These are phyloP conservation scores for Avena sativa DNA, from an alignment of 176 grass and related monocot genomes.

Conservation along the genomic window DNA sequence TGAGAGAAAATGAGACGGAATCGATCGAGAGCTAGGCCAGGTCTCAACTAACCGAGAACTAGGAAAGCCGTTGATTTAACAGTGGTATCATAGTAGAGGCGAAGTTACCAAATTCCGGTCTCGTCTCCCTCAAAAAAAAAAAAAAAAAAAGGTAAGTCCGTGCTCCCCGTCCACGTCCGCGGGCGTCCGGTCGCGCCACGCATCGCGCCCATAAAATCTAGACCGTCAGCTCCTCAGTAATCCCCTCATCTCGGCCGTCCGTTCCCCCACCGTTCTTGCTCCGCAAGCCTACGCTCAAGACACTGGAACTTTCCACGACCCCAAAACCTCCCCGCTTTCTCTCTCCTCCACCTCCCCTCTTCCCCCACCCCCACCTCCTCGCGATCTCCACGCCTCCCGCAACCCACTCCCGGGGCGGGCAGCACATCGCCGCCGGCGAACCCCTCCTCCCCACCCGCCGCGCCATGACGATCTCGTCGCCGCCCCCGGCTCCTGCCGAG, in stretches of 20 bases:
- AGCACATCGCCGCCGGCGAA: constrained; percentile 56
- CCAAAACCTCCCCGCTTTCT: constrained; percentile 47
- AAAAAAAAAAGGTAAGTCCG: not conserved
- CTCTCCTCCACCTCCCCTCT: constrained; percentile 42
- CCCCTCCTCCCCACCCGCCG: not conserved
- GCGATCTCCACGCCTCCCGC: constrained; percentile 53
- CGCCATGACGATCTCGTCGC: constrained; percentile 70
- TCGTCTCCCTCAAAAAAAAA: too few relatives aligned
- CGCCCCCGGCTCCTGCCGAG: constrained; percentile 55
- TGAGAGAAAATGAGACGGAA: too few relatives aligned
- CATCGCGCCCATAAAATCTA: not conserved
- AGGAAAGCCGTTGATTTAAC: too few relatives aligned
- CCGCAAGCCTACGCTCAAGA: constrained; percentile 41
- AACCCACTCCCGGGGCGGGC: constrained; percentile 49
- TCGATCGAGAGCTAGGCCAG: too few relatives aligned
- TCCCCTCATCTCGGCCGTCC: constrained; percentile 12
- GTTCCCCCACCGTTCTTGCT: constrained; percentile 25
- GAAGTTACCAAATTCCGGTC: too few relatives aligned
- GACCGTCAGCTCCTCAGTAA: not conserved
- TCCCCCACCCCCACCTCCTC: constrained; percentile 28
- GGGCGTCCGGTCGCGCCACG: not conserved
- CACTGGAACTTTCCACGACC: constrained; percentile 67
- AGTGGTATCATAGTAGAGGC: too few relatives aligned
- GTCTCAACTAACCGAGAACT: too few relatives aligned
- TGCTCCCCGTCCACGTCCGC: not conserved